Evolutionary conservation across 345 rosid species (phyloP).

Genomic region (Draba incana): DNA sequence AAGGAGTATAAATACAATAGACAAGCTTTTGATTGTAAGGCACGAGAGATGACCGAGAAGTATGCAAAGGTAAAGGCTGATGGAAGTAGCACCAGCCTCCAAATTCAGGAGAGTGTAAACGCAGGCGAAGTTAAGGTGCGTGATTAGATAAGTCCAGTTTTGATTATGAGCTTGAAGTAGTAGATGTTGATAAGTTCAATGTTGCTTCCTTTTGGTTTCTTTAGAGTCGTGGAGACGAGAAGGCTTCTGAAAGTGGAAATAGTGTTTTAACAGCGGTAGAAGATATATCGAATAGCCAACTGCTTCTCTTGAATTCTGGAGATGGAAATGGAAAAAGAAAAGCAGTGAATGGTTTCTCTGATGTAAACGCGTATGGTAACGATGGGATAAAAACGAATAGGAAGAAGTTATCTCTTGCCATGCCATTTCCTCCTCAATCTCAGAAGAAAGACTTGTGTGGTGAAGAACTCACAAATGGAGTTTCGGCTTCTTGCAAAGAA

Average conservation of each 20-base stretch:
- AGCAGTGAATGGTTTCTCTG: conserved; percentile 13
- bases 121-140: conserved; percentile 34
- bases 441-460: conserved; percentile 36
- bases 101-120: conserved; percentile 36
- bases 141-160: not conserved
- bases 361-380: conserved; percentile 17
- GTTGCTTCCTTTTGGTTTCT: conserved; percentile 3
- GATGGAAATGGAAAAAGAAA: conserved; percentile 38
- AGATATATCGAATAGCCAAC: conserved; percentile 19
- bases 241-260: conserved; percentile 36
- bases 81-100: conserved; percentile 36
- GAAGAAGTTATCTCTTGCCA: conserved; percentile 47
- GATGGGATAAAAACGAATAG: conserved; percentile 29
- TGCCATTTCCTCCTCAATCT: conserved; percentile 40
- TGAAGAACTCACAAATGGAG: conserved; percentile 31
- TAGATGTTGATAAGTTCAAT: not conserved
- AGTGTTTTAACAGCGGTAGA: conserved; percentile 29
- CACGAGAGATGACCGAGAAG: conserved; percentile 67
- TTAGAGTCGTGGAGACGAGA: conserved; percentile 45
- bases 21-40: conserved; percentile 71
- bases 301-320: conserved; percentile 20
- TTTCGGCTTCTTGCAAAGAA: conserved; percentile 19
- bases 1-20: conserved; percentile 79
- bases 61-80: conserved; percentile 55
- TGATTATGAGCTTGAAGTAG: too few relatives aligned